These are phyloP conservation scores for Curvularia lunata DNA, from an alignment of 2,329 filamentous ascomycete genomes.

Conservation along the genomic window DNA sequence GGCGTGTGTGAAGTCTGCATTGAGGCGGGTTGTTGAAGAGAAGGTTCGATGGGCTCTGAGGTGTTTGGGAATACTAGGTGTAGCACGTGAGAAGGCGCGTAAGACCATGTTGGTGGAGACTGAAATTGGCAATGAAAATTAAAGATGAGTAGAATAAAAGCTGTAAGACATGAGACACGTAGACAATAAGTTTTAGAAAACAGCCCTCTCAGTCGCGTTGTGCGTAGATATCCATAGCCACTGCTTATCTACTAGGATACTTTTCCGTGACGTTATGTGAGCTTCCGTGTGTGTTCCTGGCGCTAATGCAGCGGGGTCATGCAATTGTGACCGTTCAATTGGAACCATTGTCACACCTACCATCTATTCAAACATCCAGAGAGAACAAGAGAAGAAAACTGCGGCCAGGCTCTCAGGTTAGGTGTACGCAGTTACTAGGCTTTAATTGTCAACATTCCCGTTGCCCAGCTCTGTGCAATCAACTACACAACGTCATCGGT, in stretches of 20 bases:
- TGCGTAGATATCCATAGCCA: not conserved
- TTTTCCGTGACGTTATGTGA: slow-evolving; percentile 14
- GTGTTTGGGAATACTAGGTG: not conserved
- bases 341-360: not conserved
- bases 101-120: slow-evolving; percentile 20
- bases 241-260: slow-evolving; percentile 8
- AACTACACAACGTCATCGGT: slow-evolving; percentile 3
- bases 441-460: not conserved
- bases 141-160: not conserved
- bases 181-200: not conserved
- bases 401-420: no score
- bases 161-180: not conserved
- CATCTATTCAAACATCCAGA: not conserved
- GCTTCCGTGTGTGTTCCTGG: slow-evolving; percentile 11
- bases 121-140: not conserved
- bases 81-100: slow-evolving; percentile 8
- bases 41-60: slow-evolving; percentile 20
- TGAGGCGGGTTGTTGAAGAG: slow-evolving; percentile 34
- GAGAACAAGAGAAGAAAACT: not conserved
- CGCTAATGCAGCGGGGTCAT: slow-evolving; percentile 12
- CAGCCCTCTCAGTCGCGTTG: not conserved
- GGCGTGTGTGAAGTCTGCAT: slow-evolving; percentile 69
- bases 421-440: not conserved
- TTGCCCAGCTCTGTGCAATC: not conserved
- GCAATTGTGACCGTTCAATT: not conserved